Base-by-base conservation (phyloP, 371 early-diverging fungal species). In the Mortierella sp. region DNA sequence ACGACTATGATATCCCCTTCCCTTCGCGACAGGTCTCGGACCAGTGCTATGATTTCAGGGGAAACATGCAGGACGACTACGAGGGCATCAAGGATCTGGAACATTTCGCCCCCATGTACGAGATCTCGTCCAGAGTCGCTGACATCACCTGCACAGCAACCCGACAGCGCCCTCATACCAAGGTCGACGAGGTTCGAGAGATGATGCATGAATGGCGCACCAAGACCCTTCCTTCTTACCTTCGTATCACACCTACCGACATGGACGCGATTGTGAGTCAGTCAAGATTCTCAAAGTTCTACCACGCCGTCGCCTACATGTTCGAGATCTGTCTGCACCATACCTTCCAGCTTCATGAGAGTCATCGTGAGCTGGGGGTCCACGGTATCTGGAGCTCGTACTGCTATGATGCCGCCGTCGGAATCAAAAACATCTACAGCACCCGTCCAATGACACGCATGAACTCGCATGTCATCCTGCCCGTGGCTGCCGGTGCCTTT, bases 241-340 rank as follows among this genome's bases (percentile, higher is more conserved):
- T 83, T 16, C 76, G 79, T 9, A 75, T 78, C 52, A 72, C 71
- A 0, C 69, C 78, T 0, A 50, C 55, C n/a, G 79, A 78, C 64
- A 73, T 78, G 52, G 69, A 40, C 8, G 70, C 82, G 2, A 74
- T 81, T 31, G 13, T 45, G 29, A 47, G 65, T 9, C 76, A 78
- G 29, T 63, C 79, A 13, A 53, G 73, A 24, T 83, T 78, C 52
- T 72, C 79, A 34, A 78, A 78, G 41, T 66, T 78, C 39, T 78
- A 78, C 39, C 83, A 83, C 37, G 79, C 73, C 9, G 19, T 74
- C 58, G 53, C 76, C 31, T 83, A 75, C 58, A 78, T 83, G 83
- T 83, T 83, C 43, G 83, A 83, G 58, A 79, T 83, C 31, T 72
- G 66, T 66, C 70, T 83, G 22, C 83, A 83, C n/a, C 78, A 83